Evolutionary conservation across 768 basidiomycete genomes (phyloP).

Genomic region (Chiua virens): DNA sequence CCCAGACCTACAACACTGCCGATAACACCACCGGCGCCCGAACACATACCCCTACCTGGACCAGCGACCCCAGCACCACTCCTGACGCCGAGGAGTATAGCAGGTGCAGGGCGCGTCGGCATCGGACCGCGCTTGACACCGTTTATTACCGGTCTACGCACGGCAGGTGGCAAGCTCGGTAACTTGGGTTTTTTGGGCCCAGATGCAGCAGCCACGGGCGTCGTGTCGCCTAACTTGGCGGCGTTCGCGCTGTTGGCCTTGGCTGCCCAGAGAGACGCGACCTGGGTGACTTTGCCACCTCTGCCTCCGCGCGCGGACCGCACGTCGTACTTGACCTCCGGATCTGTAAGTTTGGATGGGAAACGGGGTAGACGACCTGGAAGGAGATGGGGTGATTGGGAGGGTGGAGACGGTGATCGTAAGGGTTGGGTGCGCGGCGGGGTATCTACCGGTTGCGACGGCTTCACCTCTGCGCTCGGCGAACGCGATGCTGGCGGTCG

Average conservation of each 20-base stretch:
- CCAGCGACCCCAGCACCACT: neutral
- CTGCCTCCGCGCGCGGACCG: conserved; percentile 76
- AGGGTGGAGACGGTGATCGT: neutral
- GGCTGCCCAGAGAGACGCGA: conserved; percentile 72
- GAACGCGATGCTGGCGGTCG: conserved; percentile 7
- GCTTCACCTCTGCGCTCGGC: conserved; percentile 16
- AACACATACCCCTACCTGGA: neutral
- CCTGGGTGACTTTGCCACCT: conserved; percentile 72
- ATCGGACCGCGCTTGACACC: conserved; percentile 12
- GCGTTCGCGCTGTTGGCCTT: conserved; percentile 33
- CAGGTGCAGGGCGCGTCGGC: neutral
- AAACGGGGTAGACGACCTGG: conserved; percentile 34
- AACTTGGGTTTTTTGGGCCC: conserved; percentile 9
- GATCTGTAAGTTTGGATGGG: conserved; percentile 38
- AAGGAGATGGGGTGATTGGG: conserved; percentile 1
- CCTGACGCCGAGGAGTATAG: neutral
- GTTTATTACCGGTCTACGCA: conserved; percentile 13
- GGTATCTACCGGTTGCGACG: neutral
- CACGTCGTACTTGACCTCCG: conserved; percentile 67
- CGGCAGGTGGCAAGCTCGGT: neutral
- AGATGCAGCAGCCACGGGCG: neutral
- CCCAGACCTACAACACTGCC: conserved; percentile 8
- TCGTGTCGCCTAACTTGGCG: conserved; percentile 5
- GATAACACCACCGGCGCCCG: neutral
- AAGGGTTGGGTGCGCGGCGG: neutral